These are phyloP conservation scores for Nadsonia starkeyi-henricii DNA, from an alignment of 1,139 yeast genomes.

Conservation along the genomic window DNA sequence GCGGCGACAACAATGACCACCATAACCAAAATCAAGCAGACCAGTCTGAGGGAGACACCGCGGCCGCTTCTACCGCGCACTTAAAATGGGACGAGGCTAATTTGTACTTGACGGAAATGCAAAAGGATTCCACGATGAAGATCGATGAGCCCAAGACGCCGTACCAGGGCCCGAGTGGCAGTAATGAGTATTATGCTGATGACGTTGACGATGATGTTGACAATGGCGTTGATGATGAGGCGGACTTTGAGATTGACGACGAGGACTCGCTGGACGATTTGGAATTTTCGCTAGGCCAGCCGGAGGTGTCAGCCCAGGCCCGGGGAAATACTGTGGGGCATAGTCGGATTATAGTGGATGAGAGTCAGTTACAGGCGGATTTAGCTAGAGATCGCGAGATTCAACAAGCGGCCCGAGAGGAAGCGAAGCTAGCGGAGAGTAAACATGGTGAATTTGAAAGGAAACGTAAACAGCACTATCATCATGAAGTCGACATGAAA, in stretches of 20 bases:
- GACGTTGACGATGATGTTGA: constrained; percentile 31
- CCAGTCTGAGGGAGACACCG: constrained; percentile 4
- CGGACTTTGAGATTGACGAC: constrained; percentile 22
- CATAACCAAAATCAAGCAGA: background rate
- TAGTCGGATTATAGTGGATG: constrained; percentile 16
- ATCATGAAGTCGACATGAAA: constrained; percentile 42
- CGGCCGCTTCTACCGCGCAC: constrained; percentile 20
- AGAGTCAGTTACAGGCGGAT: background rate
- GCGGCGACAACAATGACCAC: background rate
- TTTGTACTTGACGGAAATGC: constrained; percentile 51
- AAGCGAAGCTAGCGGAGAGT: constrained; percentile 23
- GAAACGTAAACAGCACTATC: constrained; percentile 65
- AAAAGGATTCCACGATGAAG: constrained; percentile 60
- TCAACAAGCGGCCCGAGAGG: constrained; percentile 23
- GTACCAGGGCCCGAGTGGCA: constrained; percentile 84
- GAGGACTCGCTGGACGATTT: constrained; percentile 28
- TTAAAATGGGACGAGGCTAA: constrained; percentile 67
- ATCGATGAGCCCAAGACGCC: constrained; percentile 98
- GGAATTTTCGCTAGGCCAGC: constrained; percentile 43
- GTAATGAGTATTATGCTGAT: constrained; percentile 73
- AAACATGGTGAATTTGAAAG: constrained; percentile 60
- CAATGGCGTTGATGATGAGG: constrained; percentile 19
- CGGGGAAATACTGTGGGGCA: constrained; percentile 16
- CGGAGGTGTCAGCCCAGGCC: constrained; percentile 22
- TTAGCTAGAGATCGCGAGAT: background rate